These are phyloP conservation scores for Euphorbia lathyris DNA, from an alignment of 345 rosid genomes.

Conservation along the genomic window DNA sequence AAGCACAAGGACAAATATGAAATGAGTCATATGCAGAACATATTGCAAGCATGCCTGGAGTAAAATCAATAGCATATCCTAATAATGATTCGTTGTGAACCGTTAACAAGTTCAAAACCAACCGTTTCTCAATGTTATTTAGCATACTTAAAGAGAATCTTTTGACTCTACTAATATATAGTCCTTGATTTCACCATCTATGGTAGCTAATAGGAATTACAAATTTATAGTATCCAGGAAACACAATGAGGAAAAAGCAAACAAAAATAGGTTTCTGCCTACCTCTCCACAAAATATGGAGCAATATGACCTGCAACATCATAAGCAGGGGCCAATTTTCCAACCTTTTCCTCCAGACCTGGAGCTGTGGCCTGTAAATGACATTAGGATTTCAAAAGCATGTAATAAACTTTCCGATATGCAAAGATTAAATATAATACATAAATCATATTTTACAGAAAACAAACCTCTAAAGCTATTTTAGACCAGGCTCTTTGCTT, in stretches of 20 bases:
- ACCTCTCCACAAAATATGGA: conserved; percentile 84
- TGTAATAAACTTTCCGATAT: neutral
- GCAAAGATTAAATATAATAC: conserved; percentile 2
- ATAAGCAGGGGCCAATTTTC: conserved; percentile 85
- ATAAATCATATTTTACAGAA: conserved; percentile 6
- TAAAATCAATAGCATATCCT: neutral
- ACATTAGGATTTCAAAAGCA: conserved; percentile 14
- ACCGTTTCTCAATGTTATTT: neutral
- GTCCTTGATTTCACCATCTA: neutral
- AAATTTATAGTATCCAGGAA: neutral
- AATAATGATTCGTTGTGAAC: neutral
- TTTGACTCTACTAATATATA: neutral
- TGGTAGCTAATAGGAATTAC: too few species aligned
- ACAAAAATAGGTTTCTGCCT: conserved; percentile 15
- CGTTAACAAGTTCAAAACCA: neutral
- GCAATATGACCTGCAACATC: conserved; percentile 79
- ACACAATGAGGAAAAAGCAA: neutral
- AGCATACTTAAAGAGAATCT: neutral
- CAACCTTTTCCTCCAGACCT: conserved; percentile 77
- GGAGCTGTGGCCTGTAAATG: conserved; percentile 76
- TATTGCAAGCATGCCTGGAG: neutral
- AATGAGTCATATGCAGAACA: too few species aligned
- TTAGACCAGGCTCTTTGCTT: conserved; percentile 63
- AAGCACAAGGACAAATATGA: neutral
- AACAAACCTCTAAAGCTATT: conserved; percentile 57